A percentile compares a stretch with the other conserved stretches of the same genome.
Conservation (phyloP, 257 asterid species). For the Fraxinus quadrangulata region DNA sequence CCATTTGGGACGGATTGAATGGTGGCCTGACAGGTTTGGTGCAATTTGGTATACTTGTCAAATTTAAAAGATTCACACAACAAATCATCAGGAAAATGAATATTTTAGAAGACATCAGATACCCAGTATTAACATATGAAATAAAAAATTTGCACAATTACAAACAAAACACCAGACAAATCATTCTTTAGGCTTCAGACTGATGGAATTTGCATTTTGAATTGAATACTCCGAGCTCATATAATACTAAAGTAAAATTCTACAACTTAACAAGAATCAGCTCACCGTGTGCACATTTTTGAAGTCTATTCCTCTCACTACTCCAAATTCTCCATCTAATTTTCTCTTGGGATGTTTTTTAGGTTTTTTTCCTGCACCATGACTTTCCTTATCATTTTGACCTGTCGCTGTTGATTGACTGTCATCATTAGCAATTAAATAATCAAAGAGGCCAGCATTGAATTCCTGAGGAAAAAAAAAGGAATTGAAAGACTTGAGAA, state of each 20-base stretch:
- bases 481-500: conserved; percentile 9
- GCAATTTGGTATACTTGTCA: background rate
- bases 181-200: background rate
- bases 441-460: conserved; percentile 95
- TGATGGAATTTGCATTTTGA: background rate
- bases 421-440: conserved; percentile 83
- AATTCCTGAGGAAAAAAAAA: conserved; percentile 58
- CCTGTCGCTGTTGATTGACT: conserved; percentile 51
- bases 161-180: background rate
- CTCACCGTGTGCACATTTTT: conserved; percentile 91
- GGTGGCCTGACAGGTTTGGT: background rate
- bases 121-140: background rate
- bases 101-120: background rate
- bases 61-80: background rate
- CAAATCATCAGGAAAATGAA: background rate
- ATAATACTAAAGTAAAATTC: conserved; percentile 16
- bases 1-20: background rate
- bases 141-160: background rate
- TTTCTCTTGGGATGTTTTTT: conserved; percentile 58
- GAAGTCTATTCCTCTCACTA: conserved; percentile 97
- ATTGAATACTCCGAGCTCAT: background rate
- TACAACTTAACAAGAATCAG: conserved; percentile 8
- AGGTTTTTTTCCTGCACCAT: conserved; percentile 48
- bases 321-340: conserved; percentile 90
- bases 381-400: conserved; percentile 45